Conservation (phyloP, 768 basidiomycete species). For the Leccinum boreale region DNA sequence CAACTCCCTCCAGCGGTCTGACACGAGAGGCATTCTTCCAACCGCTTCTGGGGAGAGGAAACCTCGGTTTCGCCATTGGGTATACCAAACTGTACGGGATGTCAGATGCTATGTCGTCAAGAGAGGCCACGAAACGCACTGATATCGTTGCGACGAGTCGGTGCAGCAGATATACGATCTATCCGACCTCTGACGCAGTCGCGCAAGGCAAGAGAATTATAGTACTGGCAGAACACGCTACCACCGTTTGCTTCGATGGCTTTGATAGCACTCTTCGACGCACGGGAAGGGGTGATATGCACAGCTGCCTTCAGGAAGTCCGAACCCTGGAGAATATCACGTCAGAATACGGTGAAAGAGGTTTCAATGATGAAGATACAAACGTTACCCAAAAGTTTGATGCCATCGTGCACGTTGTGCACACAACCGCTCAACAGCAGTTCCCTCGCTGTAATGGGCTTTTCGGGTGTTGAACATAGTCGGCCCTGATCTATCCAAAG, state of each 20-base stretch:
- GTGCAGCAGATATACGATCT: slow-evolving; percentile 72
- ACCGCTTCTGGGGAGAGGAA: slow-evolving; percentile 65
- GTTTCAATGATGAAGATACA: slow-evolving; percentile 22
- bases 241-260: slow-evolving; percentile 84
- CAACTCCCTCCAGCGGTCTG: slow-evolving; percentile 67
- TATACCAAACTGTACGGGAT: slow-evolving; percentile 66
- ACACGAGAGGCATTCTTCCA: slow-evolving; percentile 56
- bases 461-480: slow-evolving; percentile 69
- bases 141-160: slow-evolving; percentile 84
- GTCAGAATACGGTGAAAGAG: not conserved
- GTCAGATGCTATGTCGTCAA: slow-evolving; percentile 1
- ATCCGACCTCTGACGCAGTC: slow-evolving; percentile 72
- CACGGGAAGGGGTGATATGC: slow-evolving; percentile 79
- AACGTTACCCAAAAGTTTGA: slow-evolving; percentile 88
- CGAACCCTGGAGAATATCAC: slow-evolving; percentile 47
- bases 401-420: slow-evolving; percentile 84
- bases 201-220: slow-evolving; percentile 80
- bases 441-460: slow-evolving; percentile 85
- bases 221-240: slow-evolving; percentile 84
- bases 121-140: slow-evolving; percentile 43
- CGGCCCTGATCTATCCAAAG: slow-evolving; percentile 88
- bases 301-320: slow-evolving; percentile 66
- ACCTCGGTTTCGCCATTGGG: slow-evolving; percentile 67
- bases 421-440: slow-evolving; percentile 84
- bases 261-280: slow-evolving; percentile 79